phyloP scores from a whole-genome alignment of 176 grass and related monocot genomes.

The Saccharum spontaneum region DNA sequence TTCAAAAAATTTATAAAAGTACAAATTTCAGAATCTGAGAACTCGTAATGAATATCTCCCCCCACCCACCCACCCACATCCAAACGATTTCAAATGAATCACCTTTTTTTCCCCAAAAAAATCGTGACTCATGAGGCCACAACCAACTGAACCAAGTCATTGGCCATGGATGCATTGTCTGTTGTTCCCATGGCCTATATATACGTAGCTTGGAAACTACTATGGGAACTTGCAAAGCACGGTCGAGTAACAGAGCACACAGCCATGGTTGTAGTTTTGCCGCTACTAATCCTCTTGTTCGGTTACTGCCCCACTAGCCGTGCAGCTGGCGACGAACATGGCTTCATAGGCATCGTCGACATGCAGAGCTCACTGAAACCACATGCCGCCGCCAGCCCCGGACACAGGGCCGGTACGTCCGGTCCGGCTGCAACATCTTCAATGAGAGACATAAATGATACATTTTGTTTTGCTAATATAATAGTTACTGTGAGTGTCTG shows the following conservation, averaged over 20 bases:
- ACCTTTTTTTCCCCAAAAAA: too few relatives aligned
- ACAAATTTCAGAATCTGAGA: too few relatives aligned
- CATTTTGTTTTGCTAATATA: not conserved
- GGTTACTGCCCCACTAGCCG: not conserved
- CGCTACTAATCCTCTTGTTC: not conserved
- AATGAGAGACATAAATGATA: not conserved
- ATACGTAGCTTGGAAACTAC: too few relatives aligned
- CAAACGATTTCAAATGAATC: too few relatives aligned
- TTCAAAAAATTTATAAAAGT: too few relatives aligned
- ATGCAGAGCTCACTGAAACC: not conserved
- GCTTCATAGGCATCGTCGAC: not conserved
- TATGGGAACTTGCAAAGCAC: not conserved
- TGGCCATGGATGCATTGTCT: too few relatives aligned
- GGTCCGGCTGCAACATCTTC: not conserved
- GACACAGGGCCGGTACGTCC: not conserved
- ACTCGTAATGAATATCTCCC: too few relatives aligned
- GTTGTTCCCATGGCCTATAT: too few relatives aligned
- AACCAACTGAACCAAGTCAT: too few relatives aligned
- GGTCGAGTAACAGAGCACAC: not conserved
- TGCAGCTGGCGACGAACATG: not conserved
- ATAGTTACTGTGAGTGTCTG: not conserved
- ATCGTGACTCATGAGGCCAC: too few relatives aligned
- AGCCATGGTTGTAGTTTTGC: not conserved
- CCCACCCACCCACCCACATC: too few relatives aligned
- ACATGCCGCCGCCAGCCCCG: not conserved